Base-by-base conservation (phyloP, 2,329 filamentous ascomycete genomes). In the Camptophora hylomeconis region DNA sequence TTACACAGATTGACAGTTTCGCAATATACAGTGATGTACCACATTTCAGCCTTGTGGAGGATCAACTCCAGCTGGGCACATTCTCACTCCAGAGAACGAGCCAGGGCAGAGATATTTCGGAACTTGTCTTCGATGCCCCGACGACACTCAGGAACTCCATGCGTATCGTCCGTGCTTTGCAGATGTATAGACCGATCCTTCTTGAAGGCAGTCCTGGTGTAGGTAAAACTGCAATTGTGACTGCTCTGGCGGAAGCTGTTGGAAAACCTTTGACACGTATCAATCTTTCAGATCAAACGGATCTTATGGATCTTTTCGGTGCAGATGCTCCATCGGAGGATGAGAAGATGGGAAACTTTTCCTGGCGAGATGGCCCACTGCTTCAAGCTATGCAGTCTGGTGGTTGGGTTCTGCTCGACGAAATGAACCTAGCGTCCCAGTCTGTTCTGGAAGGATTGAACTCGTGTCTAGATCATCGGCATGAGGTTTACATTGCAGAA, bases 361-460 rank as follows among this genome's bases (percentile, higher is more conserved):
- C 81, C 1, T 98, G 89, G 89, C 73, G 84, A 42, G 87, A 98
- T 51, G 89, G 87, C 0, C 86, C 89, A 1, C 95, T 98, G 50
- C 61, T 98, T 12, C 80, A 83, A 49, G 89, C 89, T 0, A 95
- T 98, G 87, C 89, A 95, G 50, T 80, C 73, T 33, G 89, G 89
- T 16, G 81, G 92, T 44, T 98, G 89, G 89, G 89, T 98, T 7
- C 63, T 98, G 16, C 67, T 98, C 0, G 89, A 98, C 48, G 89
- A 98, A 60, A 98, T 98, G 89, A 98, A 98, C 46, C 60, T 98
- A 39, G 89, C 92, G 2, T 95, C 87, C 0, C 89, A 98, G 51
- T 92, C 87, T 4, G 86, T 98, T 2, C 69, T 98, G 1, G 89
- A 98, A 58, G 92, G 89, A 38, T 62, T 98, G 17, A 98, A 98